These are phyloP conservation scores for Xylaria venustula DNA, from an alignment of 495 filamentous ascomycete species.

Conservation along the genomic window DNA sequence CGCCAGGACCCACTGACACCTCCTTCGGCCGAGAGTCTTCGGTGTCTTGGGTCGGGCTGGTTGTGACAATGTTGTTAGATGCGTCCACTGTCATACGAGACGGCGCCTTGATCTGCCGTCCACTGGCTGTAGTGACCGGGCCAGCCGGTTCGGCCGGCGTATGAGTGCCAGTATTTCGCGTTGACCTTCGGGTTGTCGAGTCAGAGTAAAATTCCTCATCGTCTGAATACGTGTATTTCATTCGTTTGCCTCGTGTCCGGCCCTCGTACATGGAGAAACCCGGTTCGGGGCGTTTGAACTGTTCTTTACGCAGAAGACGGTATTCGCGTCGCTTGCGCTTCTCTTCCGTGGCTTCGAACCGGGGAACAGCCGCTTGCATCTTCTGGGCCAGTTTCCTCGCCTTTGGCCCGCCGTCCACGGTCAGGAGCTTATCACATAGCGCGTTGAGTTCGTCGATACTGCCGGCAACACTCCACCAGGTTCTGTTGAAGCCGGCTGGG, in stretches of 20 bases:
- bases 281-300: slow-evolving; percentile 83
- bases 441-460: slow-evolving; percentile 79
- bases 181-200: slow-evolving; percentile 65
- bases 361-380: slow-evolving; percentile 78
- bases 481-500: slow-evolving; percentile 68
- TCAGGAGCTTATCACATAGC: slow-evolving; percentile 70
- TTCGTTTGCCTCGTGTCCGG: slow-evolving; percentile 89
- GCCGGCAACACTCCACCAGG: slow-evolving; percentile 92
- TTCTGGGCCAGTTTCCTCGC: slow-evolving; percentile 72
- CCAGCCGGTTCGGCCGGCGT: slow-evolving; percentile 67
- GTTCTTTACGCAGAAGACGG: slow-evolving; percentile 77
- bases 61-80: slow-evolving; percentile 39
- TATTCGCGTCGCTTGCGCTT: slow-evolving; percentile 94
- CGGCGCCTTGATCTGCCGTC: slow-evolving; percentile 76
- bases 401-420: slow-evolving; percentile 72
- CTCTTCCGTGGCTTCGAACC: slow-evolving; percentile 96
- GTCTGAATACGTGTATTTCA: slow-evolving; percentile 94
- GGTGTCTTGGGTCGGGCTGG: slow-evolving; percentile 33
- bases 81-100: slow-evolving; percentile 79
- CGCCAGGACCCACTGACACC: slow-evolving; percentile 26
- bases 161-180: slow-evolving; percentile 67
- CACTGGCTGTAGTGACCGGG: slow-evolving; percentile 88
- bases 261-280: slow-evolving; percentile 95
- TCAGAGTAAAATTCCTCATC: slow-evolving; percentile 78
- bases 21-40: slow-evolving; percentile 30